Conservation (phyloP, 1,284 basidiomycete species). For the Cutaneotrichosporon sp. region DNA sequence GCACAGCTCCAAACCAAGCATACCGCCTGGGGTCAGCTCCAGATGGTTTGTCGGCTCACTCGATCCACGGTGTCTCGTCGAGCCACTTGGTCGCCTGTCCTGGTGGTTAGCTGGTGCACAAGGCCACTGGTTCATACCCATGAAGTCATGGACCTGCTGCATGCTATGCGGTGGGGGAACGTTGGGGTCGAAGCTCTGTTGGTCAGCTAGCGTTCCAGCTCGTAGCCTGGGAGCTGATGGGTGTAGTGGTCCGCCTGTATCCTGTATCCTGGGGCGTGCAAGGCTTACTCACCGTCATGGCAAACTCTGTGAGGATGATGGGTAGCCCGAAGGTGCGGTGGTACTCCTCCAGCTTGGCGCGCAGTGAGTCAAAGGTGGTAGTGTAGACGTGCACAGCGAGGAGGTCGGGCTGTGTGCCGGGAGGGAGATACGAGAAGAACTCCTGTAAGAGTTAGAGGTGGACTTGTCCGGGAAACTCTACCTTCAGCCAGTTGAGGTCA, state of each 20-base stretch:
- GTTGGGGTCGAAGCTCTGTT: constrained; percentile 42
- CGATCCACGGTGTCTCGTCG: constrained; percentile 36
- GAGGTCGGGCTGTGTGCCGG: constrained; percentile 33
- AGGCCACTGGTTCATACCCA: constrained; percentile 21
- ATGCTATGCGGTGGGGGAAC: constrained; percentile 36
- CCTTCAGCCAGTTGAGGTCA: constrained; percentile 42
- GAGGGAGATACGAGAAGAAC: constrained; percentile 30
- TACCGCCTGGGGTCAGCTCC: constrained; percentile 20
- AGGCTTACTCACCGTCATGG: constrained; percentile 47
- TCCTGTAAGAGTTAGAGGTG: constrained; percentile 24
- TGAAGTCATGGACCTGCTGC: constrained; percentile 51
- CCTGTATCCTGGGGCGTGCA: no score
- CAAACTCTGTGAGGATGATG: constrained; percentile 48
- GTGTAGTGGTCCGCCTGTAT: no score
- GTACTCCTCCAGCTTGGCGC: constrained; percentile 32
- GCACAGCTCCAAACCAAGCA: constrained; percentile 22
- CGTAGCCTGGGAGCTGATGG: not conserved
- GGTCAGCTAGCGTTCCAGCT: no score
- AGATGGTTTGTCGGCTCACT: constrained; percentile 1
- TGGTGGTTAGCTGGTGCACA: constrained; percentile 3
- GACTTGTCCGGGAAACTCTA: no score
- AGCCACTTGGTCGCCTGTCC: constrained; percentile 37
- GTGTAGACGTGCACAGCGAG: constrained; percentile 49
- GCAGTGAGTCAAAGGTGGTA: constrained; percentile 46
- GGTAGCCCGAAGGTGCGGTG: constrained; percentile 31